Evolutionary conservation across 1,139 yeast genomes (phyloP).

Genomic region (Nakaseomyces sp.): DNA sequence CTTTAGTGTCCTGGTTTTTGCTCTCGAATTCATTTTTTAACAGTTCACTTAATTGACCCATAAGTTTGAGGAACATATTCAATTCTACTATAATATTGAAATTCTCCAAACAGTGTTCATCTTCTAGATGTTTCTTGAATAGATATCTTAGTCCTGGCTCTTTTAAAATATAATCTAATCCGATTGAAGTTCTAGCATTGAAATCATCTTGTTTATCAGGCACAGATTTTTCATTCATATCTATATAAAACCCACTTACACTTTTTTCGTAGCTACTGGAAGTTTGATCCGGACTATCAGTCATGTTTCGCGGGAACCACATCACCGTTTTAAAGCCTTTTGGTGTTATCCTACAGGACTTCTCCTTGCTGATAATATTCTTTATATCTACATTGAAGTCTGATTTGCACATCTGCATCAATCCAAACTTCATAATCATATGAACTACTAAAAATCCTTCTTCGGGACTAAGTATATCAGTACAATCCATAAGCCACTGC

Average conservation of each 20-base stretch:
- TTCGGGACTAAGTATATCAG: slow-evolving; percentile 49
- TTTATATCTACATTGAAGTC: background rate
- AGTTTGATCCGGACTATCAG: background rate
- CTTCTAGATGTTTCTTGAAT: slow-evolving; percentile 55
- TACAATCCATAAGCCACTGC: slow-evolving; percentile 89
- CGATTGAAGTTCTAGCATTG: background rate
- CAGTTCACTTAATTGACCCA: slow-evolving; percentile 32
- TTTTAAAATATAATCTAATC: slow-evolving; percentile 41
- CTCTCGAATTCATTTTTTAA: slow-evolving; percentile 18
- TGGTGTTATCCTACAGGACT: background rate
- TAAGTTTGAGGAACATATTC: slow-evolving; percentile 36
- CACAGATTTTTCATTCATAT: background rate
- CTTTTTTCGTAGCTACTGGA: background rate
- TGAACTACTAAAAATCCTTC: slow-evolving; percentile 59
- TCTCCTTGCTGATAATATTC: background rate
- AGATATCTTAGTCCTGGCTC: slow-evolving; percentile 77
- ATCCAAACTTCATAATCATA: slow-evolving; percentile 43
- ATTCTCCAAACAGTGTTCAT: slow-evolving; percentile 66
- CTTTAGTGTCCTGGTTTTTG: background rate
- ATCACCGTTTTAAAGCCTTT: background rate
- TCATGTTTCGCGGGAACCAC: background rate
- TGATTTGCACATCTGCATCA: slow-evolving; percentile 31
- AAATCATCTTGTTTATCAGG: background rate
- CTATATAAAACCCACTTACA: background rate
- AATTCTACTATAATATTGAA: slow-evolving; percentile 61